These are phyloP conservation scores for Anisodus tanguticus DNA, from an alignment of 257 asterid species.

Conservation along the genomic window DNA sequence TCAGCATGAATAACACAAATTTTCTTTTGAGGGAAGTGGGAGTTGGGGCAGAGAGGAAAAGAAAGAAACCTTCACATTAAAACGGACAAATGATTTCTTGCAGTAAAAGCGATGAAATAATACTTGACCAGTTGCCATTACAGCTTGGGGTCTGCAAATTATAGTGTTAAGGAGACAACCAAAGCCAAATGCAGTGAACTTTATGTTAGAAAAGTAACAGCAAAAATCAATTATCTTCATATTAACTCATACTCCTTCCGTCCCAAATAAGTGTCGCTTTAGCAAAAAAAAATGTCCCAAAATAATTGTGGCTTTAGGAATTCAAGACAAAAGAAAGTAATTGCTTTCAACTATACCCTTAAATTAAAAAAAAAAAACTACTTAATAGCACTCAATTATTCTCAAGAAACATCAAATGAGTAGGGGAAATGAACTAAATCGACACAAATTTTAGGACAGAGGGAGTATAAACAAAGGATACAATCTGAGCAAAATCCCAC, in stretches of 20 bases:
- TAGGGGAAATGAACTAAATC: too few species aligned
- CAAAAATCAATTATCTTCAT: constrained; percentile 16
- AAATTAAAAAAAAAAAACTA: background rate
- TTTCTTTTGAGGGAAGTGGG: background rate
- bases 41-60: background rate
- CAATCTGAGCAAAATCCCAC: constrained; percentile 91
- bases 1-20: constrained; percentile 34
- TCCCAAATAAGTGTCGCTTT: too few species aligned
- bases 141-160: constrained; percentile 89
- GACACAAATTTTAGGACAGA: too few species aligned
- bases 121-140: constrained; percentile 97
- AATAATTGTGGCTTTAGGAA: too few species aligned
- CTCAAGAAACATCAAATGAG: too few species aligned
- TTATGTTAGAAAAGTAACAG: background rate
- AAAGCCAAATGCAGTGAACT: constrained; percentile 10
- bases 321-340: too few species aligned
- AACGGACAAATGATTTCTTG: constrained; percentile 87
- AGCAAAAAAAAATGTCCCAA: too few species aligned
- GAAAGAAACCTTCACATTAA: constrained; percentile 79
- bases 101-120: constrained; percentile 94
- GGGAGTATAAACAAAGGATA: constrained; percentile 51
- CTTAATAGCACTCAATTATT: too few species aligned
- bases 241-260: background rate
- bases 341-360: too few species aligned
- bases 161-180: constrained; percentile 53